Base-by-base conservation (phyloP, 2,329 filamentous ascomycete species). In the Paradendryphiella salina region DNA sequence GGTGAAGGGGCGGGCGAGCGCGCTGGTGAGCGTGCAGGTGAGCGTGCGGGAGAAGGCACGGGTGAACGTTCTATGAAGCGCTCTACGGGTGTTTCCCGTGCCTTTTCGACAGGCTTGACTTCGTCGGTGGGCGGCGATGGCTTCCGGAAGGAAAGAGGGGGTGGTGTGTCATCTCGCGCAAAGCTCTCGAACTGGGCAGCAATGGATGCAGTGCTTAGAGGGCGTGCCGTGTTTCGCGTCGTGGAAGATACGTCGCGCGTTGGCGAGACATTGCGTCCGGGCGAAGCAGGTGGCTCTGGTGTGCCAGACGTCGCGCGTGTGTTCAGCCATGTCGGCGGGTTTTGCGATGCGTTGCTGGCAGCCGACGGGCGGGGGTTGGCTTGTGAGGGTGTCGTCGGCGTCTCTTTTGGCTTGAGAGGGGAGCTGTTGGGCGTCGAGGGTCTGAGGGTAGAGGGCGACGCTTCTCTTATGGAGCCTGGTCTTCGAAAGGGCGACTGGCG, bases 401-500 rank as follows among this genome's bases (percentile, higher is more conserved):
- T 65, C 18, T 60, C 54, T 40, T 45, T 66, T 1, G 69, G 69
- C 52, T 77, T 76, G 11, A 73, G 65, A 15, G 74, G 75, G 32
- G 76, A 77, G 39, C 63, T 67, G 39, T 62, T 71, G 4, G 75
- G 73, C 10, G 75, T 76, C n/a, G 66, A 64, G 21, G 69, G 71
- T 13, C 71, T 65, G 10, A 75, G 63, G 15, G 73, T 72, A 1
- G 74, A 74, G 3, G 74, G 73, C 15, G 75, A 76, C 39, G 57
- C 57, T 21, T 70, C 60, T 23, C 63, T 44, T 35, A 75, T 73
- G 44, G 76, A 75, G 52, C 73, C 73, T 13, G 75, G 71, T 21
- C 76, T 70, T 50, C 74, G 70, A 58, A 78, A 78, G 35, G 76
- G 76, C 48, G 76, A 78, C 38, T 73, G 69, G 56, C 76, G 74